Percentiles rank a stretch among this genome's conserved stretches.
These are phyloP conservation scores for Dactylonectria macrodidyma DNA, from an alignment of 2,329 filamentous ascomycete genomes.

Conservation along the genomic window DNA sequence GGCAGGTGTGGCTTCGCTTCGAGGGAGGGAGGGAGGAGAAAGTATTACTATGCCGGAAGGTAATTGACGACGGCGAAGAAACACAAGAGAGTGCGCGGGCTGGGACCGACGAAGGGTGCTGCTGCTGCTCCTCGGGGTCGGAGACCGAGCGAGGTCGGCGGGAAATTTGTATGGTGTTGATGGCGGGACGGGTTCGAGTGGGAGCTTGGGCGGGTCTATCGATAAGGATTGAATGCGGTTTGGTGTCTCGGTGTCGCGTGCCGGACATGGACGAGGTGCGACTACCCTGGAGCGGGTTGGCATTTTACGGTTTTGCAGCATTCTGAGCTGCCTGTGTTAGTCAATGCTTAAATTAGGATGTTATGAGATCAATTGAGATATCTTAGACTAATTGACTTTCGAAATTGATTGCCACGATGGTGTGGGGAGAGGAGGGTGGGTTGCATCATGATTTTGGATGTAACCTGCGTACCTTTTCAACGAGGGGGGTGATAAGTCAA, in stretches of 20 bases:
- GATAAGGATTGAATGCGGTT: slow-evolving; percentile 35
- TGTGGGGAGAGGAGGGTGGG: too few relatives aligned
- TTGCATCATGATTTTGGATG: too few relatives aligned
- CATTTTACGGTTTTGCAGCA: not conserved
- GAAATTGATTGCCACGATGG: too few relatives aligned
- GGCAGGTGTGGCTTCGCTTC: too few relatives aligned
- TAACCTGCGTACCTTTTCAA: too few relatives aligned
- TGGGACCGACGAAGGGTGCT: slow-evolving; percentile 5
- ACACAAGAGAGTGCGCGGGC: slow-evolving; percentile 2
- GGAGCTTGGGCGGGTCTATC: slow-evolving; percentile 40
- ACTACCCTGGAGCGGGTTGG: slow-evolving; percentile 8
- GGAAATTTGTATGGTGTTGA: slow-evolving; percentile 37
- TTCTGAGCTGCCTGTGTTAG: not conserved
- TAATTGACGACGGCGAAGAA: slow-evolving; percentile 18
- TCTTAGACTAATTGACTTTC: too few relatives aligned
- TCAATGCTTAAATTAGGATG: not conserved
- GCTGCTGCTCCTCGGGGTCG: slow-evolving; percentile 31
- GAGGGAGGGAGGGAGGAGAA: not conserved
- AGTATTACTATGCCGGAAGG: slow-evolving; percentile 6
- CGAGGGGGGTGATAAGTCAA: too few relatives aligned
- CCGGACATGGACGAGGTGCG: not conserved
- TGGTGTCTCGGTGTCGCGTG: slow-evolving; percentile 8
- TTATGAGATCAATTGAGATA: too few relatives aligned
- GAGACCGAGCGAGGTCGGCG: slow-evolving; percentile 49
- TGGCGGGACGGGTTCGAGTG: slow-evolving; percentile 6